Evolutionary conservation across 352 stramenopile species (phyloP), one percentile per base, ranked within the genome.

Genomic region (Phytophthora sojae): DNA sequence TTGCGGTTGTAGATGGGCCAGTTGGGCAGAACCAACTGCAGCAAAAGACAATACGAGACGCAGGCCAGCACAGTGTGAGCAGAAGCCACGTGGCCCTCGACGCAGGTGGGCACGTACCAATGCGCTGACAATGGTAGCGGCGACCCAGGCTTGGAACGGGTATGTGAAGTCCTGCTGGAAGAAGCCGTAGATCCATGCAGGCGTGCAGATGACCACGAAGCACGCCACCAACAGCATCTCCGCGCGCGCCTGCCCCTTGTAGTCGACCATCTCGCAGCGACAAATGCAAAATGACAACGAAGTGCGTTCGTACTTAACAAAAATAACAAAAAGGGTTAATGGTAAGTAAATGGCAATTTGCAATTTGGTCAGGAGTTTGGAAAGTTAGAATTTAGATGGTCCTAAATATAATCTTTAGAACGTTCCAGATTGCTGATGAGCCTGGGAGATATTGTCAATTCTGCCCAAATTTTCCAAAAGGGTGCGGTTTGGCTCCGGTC

Each of bases 1-100:
- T 95, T 80, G 55, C 82, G 83, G 71, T 95, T 96, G 82, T 92
- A 96, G 45, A 95, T 86, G 6, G 81, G 78, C 89, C 89, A 96
- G 72, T 96, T 87, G 0, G 89, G 89, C 37, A 96, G 69, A 60
- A 93, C 77, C 44, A 94, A 62, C 87, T 95, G 51, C 32, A 64
- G 26, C 26, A 57, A 30, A 15, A 15, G 25, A 5, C 37, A 71
- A 51, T 7, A 65, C 51, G 50, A 49, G 39, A 37, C 14, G 8
- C 62, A 39, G 26, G 29, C 30, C 29, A 61, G 25, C 32, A 30
- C 26, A 32, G 29, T 52, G 4, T 23, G n/a, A 39, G 49, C 25
- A 44, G 12, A 45, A 57, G 61, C 66, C 66, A 78, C 70, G 70
- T 74, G 70, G 30, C 39, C 39, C 17, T 57, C 64, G n/a, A 1